Conservation (phyloP, 75 land plant species). For the Larix kaempferi region DNA sequence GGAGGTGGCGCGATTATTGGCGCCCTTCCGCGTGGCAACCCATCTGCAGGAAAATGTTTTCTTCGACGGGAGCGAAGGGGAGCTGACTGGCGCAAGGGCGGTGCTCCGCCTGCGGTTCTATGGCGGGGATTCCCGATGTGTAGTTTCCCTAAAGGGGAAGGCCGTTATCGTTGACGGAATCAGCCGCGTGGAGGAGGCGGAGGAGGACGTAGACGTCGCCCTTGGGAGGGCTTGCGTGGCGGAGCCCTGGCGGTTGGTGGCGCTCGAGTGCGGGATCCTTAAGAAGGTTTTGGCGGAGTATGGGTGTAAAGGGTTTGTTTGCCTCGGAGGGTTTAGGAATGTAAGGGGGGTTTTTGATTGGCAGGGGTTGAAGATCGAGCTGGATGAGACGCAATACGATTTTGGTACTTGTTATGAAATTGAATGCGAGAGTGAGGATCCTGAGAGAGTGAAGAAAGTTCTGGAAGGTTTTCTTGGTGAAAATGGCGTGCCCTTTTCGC, state of each 20-base stretch:
- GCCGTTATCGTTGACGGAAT: constrained; percentile 61
- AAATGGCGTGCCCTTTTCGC: constrained; percentile 55
- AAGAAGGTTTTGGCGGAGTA: constrained; percentile 49
- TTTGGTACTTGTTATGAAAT: constrained; percentile 86
- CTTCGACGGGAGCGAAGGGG: constrained; percentile 51
- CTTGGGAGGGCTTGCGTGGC: constrained; percentile 65
- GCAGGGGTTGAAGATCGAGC: constrained; percentile 71
- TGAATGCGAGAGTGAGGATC: constrained; percentile 84
- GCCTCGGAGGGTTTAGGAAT: constrained; percentile 88
- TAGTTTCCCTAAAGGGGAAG: constrained; percentile 72
- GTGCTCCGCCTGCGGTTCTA: constrained; percentile 92
- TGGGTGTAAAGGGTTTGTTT: constrained; percentile 40
- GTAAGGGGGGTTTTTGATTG: constrained; percentile 81
- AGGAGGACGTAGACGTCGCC: constrained; percentile 68
- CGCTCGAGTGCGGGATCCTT: constrained; percentile 24
- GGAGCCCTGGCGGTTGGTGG: constrained; percentile 38
- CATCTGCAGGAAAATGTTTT: constrained; percentile 79
- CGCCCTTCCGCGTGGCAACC: constrained; percentile 51
- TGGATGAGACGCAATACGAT: constrained; percentile 82
- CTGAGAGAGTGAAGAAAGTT: constrained; percentile 59
- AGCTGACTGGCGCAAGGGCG: constrained; percentile 44
- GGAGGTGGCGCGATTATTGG: constrained; percentile 48
- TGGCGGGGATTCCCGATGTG: constrained; percentile 56
- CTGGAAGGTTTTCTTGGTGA: constrained; percentile 58
- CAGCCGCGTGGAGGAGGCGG: constrained; percentile 76